Evolutionary conservation across 2,329 filamentous ascomycete species (phyloP).

Genomic region (Aspergillus tamarii): DNA sequence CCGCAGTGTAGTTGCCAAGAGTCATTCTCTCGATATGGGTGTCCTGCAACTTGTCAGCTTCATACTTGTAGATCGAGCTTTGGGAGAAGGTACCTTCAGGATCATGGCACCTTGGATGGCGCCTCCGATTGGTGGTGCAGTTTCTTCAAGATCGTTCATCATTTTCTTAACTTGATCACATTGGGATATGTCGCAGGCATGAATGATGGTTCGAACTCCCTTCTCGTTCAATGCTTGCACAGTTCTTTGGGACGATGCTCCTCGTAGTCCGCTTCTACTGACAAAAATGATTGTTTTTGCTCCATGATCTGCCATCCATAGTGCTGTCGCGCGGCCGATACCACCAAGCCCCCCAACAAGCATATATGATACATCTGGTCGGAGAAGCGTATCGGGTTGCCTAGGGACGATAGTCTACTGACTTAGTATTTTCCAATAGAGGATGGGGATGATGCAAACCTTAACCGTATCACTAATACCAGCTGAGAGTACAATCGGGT

Average conservation of each 20-base stretch:
- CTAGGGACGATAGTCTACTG: background rate
- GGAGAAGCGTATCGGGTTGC: slow-evolving; percentile 1
- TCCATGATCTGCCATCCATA: slow-evolving; percentile 54
- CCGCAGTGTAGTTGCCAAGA: slow-evolving; percentile 33
- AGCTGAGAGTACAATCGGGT: slow-evolving; percentile 13
- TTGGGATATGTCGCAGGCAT: slow-evolving; percentile 38
- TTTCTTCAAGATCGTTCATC: slow-evolving; percentile 12
- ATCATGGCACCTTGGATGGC: slow-evolving; percentile 34
- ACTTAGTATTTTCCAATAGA: background rate
- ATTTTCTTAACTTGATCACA: slow-evolving; percentile 32
- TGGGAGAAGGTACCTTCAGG: slow-evolving; percentile 21
- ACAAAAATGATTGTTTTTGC: slow-evolving; percentile 57
- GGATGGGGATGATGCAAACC: background rate
- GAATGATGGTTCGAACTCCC: slow-evolving; percentile 23
- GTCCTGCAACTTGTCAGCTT: slow-evolving; percentile 21
- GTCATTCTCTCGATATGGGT: slow-evolving; percentile 41
- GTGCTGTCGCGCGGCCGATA: slow-evolving; percentile 27
- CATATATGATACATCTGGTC: slow-evolving; percentile 27
- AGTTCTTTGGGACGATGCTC: slow-evolving; percentile 20
- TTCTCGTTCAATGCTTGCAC: slow-evolving; percentile 21
- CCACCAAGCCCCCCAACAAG: slow-evolving; percentile 34
- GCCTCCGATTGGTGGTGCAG: slow-evolving; percentile 26
- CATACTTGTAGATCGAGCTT: no score
- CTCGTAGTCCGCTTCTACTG: slow-evolving; percentile 46
- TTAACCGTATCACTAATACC: background rate